phyloP scores from a whole-genome alignment of 2,329 filamentous ascomycete species.

The Xylariaceae sp. region DNA sequence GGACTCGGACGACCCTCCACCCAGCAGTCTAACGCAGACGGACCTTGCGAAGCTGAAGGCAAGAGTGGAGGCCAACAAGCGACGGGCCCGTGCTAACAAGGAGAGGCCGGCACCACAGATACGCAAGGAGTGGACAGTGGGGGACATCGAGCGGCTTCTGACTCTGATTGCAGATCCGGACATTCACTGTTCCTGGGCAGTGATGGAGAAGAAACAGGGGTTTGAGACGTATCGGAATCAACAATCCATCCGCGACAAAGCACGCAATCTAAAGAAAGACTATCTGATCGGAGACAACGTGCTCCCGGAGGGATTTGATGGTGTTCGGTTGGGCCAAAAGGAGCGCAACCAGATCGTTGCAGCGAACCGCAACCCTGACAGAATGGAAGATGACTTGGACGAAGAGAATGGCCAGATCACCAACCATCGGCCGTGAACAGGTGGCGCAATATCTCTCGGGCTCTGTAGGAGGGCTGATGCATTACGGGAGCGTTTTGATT shows the following conservation, averaged over 20 bases:
- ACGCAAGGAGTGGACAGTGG: slow-evolving; percentile 39
- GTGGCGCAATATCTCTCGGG: no score
- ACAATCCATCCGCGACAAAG: slow-evolving; percentile 55
- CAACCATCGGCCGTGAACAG: slow-evolving; percentile 22
- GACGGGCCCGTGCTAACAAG: slow-evolving; percentile 11
- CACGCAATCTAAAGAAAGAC: slow-evolving; percentile 53
- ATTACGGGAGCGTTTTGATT: no score
- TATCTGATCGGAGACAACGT: slow-evolving; percentile 42
- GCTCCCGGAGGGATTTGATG: slow-evolving; percentile 48
- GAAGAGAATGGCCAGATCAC: slow-evolving; percentile 36
- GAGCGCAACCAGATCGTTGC: slow-evolving; percentile 40
- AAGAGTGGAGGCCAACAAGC: slow-evolving; percentile 13
- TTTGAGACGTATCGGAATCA: slow-evolving; percentile 47
- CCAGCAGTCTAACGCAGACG: slow-evolving; percentile 8
- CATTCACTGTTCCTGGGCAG: slow-evolving; percentile 36
- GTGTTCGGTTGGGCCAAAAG: slow-evolving; percentile 47
- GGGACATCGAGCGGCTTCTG: slow-evolving; percentile 41
- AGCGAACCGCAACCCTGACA: slow-evolving; percentile 46
- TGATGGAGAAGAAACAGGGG: slow-evolving; percentile 32
- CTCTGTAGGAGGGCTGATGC: no score
- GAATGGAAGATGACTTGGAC: slow-evolving; percentile 45
- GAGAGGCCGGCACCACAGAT: slow-evolving; percentile 22
- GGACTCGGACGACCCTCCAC: not conserved
- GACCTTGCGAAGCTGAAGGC: slow-evolving; percentile 20
- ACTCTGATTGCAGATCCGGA: slow-evolving; percentile 36